Percentiles rank a stretch among this genome's conserved stretches.
Evolutionary conservation across 2,329 filamentous ascomycete genomes (phyloP).

Genomic region (Lasiodiplodia citricola): DNA sequence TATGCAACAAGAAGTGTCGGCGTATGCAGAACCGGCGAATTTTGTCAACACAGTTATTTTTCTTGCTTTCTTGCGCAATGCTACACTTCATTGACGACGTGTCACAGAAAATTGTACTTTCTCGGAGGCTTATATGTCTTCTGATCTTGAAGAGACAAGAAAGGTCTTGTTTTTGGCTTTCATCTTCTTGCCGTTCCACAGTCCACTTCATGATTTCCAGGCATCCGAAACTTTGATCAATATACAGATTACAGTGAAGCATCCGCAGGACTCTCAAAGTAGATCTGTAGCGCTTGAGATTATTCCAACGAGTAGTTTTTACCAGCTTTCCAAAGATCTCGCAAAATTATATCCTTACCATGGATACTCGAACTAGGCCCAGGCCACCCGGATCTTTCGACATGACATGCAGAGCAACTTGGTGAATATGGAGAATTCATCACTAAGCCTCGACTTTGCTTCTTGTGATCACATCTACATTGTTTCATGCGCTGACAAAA

Average conservation of each 20-base stretch:
- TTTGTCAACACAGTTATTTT: neutral
- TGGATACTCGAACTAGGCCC: neutral
- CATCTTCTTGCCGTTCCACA: no score
- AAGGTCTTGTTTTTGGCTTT: no score
- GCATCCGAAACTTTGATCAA: no score
- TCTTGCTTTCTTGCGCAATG: neutral
- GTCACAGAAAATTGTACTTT: neutral
- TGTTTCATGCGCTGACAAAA: neutral
- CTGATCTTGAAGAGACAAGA: no score
- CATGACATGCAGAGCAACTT: neutral
- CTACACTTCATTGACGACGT: neutral
- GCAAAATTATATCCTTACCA: neutral
- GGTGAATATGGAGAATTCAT: neutral
- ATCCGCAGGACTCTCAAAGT: neutral
- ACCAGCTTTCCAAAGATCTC: neutral
- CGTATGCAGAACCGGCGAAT: no score
- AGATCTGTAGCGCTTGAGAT: neutral
- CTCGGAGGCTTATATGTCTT: no score
- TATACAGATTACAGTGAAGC: neutral
- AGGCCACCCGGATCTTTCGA: neutral
- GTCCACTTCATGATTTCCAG: no score
- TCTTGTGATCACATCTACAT: neutral
- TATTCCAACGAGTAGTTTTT: neutral
- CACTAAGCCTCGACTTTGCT: neutral
- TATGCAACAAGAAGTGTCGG: neutral